Evolutionary conservation across 768 basidiomycete genomes (phyloP).

Genomic region (Pilatotrama ljubarskyi): DNA sequence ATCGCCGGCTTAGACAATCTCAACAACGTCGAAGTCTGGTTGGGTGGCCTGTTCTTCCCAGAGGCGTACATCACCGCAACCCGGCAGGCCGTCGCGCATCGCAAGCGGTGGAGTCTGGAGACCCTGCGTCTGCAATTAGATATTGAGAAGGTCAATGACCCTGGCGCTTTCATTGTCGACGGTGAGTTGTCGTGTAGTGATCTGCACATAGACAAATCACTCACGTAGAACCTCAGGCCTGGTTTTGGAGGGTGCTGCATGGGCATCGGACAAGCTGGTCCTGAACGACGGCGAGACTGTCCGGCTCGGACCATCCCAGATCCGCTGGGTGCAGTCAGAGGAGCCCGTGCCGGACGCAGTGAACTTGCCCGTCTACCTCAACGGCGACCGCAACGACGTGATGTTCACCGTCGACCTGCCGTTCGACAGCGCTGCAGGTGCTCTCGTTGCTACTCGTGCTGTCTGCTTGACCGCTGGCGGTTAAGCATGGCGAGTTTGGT

Average conservation of each 20-base stretch:
- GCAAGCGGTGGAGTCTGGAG: conserved; percentile 91
- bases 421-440: conserved; percentile 64
- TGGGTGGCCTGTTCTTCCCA: conserved; percentile 94
- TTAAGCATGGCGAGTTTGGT: conserved; percentile 31
- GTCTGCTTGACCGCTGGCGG: conserved; percentile 87
- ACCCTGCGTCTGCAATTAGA: conserved; percentile 79
- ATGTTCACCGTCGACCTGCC: conserved; percentile 88
- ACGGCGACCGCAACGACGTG: conserved; percentile 84
- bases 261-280: conserved; percentile 65
- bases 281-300: conserved; percentile 87
- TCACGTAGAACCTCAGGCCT: conserved; percentile 56
- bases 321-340: conserved; percentile 77
- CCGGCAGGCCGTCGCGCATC: conserved; percentile 92
- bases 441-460: conserved; percentile 81
- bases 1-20: conserved; percentile 66
- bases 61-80: conserved; percentile 96
- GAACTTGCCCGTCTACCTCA: conserved; percentile 90
- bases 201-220: conserved; percentile 9
- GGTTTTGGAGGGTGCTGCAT: conserved; percentile 83
- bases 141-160: conserved; percentile 77
- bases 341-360: conserved; percentile 49
- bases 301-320: conserved; percentile 75
- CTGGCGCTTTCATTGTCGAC: conserved; percentile 81
- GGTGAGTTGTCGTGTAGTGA: conserved; percentile 53
- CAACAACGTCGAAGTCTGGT: conserved; percentile 79